These are phyloP conservation scores for Actinomortierella wolfii DNA, from an alignment of 371 early-diverging fungal genomes.

Conservation along the genomic window DNA sequence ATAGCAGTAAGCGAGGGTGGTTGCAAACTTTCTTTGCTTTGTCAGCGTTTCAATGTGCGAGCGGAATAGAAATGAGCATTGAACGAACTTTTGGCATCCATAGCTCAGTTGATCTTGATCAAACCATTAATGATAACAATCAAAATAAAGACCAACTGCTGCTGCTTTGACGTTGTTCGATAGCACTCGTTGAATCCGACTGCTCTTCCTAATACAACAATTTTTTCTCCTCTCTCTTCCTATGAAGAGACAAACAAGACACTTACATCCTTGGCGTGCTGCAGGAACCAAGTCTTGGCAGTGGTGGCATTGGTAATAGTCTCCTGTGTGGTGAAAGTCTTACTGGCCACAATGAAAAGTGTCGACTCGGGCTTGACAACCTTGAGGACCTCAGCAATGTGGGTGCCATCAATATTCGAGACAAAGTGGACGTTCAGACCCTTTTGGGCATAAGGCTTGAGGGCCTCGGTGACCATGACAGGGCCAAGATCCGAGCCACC, in stretches of 20 bases:
- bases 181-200: no score
- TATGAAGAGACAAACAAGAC: not conserved
- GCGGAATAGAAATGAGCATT: not conserved
- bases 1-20: conserved; percentile 1
- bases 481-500: conserved; percentile 99
- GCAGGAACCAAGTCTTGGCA: conserved; percentile 94
- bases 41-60: no score
- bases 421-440: conserved; percentile 93
- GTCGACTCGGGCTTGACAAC: conserved; percentile 88
- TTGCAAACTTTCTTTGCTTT: conserved; percentile 1
- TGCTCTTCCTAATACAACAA: no score
- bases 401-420: conserved; percentile 98
- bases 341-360: conserved; percentile 97
- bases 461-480: conserved; percentile 97
- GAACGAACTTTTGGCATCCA: not conserved
- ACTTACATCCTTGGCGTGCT: conserved; percentile 81
- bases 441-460: conserved; percentile 84
- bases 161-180: not conserved
- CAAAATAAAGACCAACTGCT: conserved; percentile 14
- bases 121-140: not conserved
- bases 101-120: not conserved
- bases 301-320: conserved; percentile 97
- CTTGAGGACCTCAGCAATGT: conserved; percentile 91
- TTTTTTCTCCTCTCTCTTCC: no score
- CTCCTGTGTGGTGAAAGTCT: conserved; percentile 99